Conservation (phyloP, 352 stramenopile species). For the Phytophthora chlamydospora region DNA sequence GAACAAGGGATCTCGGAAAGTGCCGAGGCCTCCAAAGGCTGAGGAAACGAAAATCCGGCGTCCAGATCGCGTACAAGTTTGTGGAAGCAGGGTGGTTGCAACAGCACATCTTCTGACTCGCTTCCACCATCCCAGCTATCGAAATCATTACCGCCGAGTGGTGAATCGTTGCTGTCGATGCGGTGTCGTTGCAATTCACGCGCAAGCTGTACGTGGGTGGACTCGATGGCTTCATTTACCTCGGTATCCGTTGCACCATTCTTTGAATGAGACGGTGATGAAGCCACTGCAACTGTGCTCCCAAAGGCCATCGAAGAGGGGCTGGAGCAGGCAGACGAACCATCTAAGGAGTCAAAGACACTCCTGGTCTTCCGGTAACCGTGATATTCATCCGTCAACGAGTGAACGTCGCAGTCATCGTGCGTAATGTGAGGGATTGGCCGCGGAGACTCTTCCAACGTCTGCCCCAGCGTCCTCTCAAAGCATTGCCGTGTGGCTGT, state of each 20-base stretch:
- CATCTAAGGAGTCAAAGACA: conserved; percentile 33
- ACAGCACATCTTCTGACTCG: conserved; percentile 20
- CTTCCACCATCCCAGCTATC: conserved; percentile 31
- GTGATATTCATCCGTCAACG: conserved; percentile 26
- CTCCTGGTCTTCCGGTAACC: conserved; percentile 17
- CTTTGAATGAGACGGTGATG: conserved; percentile 34
- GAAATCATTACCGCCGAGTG: conserved; percentile 15
- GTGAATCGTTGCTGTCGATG: conserved; percentile 16
- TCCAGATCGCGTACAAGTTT: conserved; percentile 67
- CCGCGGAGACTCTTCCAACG: conserved; percentile 17
- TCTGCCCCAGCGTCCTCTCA: conserved; percentile 28
- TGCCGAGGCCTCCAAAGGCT: conserved; percentile 38
- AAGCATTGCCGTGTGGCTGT: conserved; percentile 67
- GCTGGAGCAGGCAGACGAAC: conserved; percentile 31
- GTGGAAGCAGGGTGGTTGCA: conserved; percentile 42
- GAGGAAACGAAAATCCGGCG: conserved; percentile 59
- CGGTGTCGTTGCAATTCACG: conserved; percentile 17
- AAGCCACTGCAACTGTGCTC: conserved; percentile 41
- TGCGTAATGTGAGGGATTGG: conserved; percentile 24
- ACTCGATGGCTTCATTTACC: conserved; percentile 35
- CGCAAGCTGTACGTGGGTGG: conserved; percentile 21
- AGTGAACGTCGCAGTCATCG: conserved; percentile 35
- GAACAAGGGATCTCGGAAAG: conserved; percentile 35
- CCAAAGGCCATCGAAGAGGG: conserved; percentile 31
- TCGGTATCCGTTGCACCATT: conserved; percentile 28